phyloP scores from a whole-genome alignment of 2,329 filamentous ascomycete genomes.

The Fonsecaea erecta region DNA sequence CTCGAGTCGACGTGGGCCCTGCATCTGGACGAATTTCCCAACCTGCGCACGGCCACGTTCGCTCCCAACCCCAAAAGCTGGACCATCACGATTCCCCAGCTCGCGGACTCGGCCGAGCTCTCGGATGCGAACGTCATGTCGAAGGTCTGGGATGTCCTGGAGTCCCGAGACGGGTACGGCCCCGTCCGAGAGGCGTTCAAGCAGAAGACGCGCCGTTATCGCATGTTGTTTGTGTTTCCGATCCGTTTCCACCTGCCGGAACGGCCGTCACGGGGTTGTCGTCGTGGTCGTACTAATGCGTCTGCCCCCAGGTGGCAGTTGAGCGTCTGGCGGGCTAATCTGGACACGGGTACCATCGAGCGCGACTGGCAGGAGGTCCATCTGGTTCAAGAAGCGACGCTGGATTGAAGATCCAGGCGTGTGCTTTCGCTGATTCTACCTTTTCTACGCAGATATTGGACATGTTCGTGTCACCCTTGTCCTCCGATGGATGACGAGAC shows the following conservation, averaged over 20 bases:
- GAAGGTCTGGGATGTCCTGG: conserved; percentile 13
- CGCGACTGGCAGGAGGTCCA: conserved; percentile 26
- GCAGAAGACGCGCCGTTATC: conserved; percentile 8
- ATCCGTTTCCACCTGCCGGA: conserved; percentile 13
- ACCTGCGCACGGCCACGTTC: conserved; percentile 16
- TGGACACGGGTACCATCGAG: conserved; percentile 24
- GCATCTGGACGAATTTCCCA: conserved; percentile 12
- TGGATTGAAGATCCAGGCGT: conserved; percentile 16
- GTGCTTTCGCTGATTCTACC: not conserved
- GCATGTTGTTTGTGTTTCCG: conserved; percentile 22
- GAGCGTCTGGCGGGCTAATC: conserved; percentile 24
- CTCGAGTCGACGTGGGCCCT: conserved; percentile 3
- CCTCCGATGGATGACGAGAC: not conserved
- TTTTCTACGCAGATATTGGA: not conserved
- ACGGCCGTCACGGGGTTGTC: conserved; percentile 1
- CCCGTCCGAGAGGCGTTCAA: conserved; percentile 7
- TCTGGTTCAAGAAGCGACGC: conserved; percentile 25
- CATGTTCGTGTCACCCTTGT: not conserved
- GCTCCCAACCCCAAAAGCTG: conserved; percentile 25
- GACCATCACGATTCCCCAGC: conserved; percentile 19
- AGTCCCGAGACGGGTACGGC: conserved; percentile 16
- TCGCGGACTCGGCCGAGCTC: conserved; percentile 11
- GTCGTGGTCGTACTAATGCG: conserved; percentile 11
- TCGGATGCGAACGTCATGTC: conserved; percentile 21
- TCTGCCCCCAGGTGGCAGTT: conserved; percentile 23